These are phyloP conservation scores for Tylopilus vinaceipallidus DNA, from an alignment of 768 basidiomycete species.

Conservation along the genomic window DNA sequence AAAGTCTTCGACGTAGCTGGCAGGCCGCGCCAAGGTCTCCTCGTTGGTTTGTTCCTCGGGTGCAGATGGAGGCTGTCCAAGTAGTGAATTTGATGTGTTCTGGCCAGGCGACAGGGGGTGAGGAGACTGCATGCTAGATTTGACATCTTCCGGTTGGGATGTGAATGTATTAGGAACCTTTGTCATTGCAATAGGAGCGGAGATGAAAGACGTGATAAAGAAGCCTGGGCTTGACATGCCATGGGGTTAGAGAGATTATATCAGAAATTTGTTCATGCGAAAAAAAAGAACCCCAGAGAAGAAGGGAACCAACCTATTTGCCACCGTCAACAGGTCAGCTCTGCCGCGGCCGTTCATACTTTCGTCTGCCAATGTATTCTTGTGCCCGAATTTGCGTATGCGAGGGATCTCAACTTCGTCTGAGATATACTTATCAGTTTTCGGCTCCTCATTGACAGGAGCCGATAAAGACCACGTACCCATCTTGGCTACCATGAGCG, in stretches of 20 bases:
- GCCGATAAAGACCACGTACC: conserved; percentile 34
- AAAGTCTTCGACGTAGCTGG: not conserved
- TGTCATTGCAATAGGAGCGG: conserved; percentile 28
- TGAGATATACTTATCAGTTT: conserved; percentile 22
- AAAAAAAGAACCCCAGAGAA: conserved; percentile 16
- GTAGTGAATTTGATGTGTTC: conserved; percentile 17
- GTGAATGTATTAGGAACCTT: conserved; percentile 19
- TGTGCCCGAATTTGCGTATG: conserved; percentile 42
- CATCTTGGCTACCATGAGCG: conserved; percentile 46
- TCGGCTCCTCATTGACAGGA: not conserved
- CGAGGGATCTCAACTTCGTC: conserved; percentile 57
- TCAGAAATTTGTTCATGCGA: conserved; percentile 18
- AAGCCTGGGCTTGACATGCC: conserved; percentile 29
- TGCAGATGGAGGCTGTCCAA: conserved; percentile 25
- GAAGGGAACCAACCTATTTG: conserved; percentile 24
- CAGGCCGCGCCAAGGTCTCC: not conserved
- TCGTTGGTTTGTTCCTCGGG: not conserved
- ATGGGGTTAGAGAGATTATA: conserved; percentile 26
- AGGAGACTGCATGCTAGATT: conserved; percentile 21
- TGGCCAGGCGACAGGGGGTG: conserved; percentile 19
- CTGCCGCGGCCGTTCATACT: not conserved
- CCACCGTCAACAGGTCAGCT: conserved; percentile 15
- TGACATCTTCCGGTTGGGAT: conserved; percentile 14
- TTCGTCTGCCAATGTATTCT: conserved; percentile 11
- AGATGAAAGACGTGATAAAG: conserved; percentile 35